These are phyloP conservation scores for Ustilago sp. DNA, from an alignment of 1,284 basidiomycete genomes.

Conservation along the genomic window DNA sequence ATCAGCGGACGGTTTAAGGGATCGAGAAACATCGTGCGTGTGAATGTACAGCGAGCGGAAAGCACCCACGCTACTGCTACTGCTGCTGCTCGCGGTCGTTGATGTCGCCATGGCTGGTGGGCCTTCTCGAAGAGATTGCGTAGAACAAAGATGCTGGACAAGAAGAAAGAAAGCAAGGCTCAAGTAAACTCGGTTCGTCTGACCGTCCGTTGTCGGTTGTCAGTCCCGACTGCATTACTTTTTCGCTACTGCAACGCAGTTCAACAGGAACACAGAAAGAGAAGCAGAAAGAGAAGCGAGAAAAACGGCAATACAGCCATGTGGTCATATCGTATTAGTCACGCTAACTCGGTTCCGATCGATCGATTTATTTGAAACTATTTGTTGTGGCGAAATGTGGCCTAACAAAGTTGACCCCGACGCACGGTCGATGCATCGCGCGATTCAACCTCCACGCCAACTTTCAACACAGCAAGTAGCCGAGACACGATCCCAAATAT, in stretches of 20 bases:
- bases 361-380: neutral
- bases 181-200: too few species aligned
- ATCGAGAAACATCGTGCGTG: constrained; percentile 61
- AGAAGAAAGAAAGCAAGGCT: neutral
- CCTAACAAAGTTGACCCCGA: neutral
- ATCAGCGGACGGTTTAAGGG: constrained; percentile 58
- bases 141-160: neutral
- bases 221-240: neutral
- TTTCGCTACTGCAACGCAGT: neutral
- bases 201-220: neutral
- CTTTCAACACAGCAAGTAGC: constrained; percentile 6
- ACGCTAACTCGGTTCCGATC: constrained; percentile 22
- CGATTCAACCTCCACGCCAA: constrained; percentile 22
- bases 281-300: too few species aligned
- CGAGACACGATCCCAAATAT: constrained; percentile 10
- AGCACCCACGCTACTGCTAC: neutral
- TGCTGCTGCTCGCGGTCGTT: neutral
- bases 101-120: neutral
- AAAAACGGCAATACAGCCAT: constrained; percentile 29
- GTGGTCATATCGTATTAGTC: constrained; percentile 1
- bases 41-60: constrained; percentile 57
- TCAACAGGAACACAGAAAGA: neutral
- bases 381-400: neutral
- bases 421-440: neutral
- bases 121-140: neutral